These are phyloP conservation scores for Hypomontagnella monticulosa DNA, from an alignment of 495 filamentous ascomycete genomes.

Conservation along the genomic window DNA sequence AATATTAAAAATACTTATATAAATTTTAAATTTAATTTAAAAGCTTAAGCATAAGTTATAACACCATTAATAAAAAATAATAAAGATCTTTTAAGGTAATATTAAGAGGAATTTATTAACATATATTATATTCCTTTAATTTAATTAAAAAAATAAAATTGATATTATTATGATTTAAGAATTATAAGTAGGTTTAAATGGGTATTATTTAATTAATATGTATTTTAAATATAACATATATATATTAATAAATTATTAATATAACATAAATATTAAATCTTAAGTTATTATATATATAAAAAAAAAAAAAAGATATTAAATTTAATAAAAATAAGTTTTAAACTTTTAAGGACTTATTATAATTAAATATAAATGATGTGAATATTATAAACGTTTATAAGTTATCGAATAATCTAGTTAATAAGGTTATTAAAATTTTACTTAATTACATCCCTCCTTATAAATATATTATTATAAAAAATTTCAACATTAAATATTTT, in stretches of 20 bases:
- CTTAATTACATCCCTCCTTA: constrained; percentile 1
- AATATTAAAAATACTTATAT: not conserved
- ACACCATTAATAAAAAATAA: not conserved
- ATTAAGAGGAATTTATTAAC: not conserved
- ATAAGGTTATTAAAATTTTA: constrained; percentile 2
- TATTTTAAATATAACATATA: constrained; percentile 2
- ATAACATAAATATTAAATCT: not conserved
- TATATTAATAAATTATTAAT: constrained; percentile 8
- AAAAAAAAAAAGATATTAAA: not conserved
- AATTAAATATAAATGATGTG: not conserved
- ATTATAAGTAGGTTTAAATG: constrained; percentile 1
- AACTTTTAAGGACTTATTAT: not conserved
- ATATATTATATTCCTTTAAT: constrained; percentile 3
- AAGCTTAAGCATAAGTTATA: not conserved
- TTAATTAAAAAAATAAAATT: not conserved
- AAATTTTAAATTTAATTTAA: constrained; percentile 2
- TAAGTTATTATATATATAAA: not conserved
- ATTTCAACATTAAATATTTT: not conserved
- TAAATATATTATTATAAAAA: not conserved
- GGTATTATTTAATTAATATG: not conserved
- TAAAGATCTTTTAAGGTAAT: not conserved
- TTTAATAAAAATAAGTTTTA: constrained; percentile 4
- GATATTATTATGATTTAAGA: not conserved
- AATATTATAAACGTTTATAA: constrained; percentile 6
- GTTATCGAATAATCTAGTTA: not conserved